A percentile compares a stretch with the other conserved stretches of the same genome.
phyloP scores from a whole-genome alignment of 2,329 filamentous ascomycete genomes.

The Chaetomium sp. region DNA sequence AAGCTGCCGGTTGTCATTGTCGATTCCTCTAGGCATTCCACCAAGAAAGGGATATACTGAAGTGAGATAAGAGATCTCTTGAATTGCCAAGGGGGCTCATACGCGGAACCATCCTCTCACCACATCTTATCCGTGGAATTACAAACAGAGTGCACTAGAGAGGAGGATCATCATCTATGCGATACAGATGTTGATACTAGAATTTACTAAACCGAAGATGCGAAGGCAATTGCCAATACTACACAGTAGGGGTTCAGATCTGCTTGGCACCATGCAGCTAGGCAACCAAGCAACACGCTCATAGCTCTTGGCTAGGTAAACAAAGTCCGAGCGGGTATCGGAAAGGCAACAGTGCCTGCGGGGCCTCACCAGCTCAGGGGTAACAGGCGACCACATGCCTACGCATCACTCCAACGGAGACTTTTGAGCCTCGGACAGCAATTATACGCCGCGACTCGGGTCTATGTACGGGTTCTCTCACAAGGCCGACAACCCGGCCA shows the following conservation, averaged over 20 bases:
- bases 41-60: slow-evolving; percentile 37
- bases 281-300: too few relatives aligned
- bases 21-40: slow-evolving; percentile 34
- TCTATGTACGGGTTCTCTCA: too few relatives aligned
- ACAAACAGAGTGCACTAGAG: too few relatives aligned
- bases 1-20: slow-evolving; percentile 31
- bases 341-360: background rate
- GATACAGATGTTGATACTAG: too few relatives aligned
- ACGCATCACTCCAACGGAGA: background rate
- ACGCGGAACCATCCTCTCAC: slow-evolving; percentile 19
- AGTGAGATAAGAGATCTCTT: slow-evolving; percentile 37
- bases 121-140: slow-evolving; percentile 33
- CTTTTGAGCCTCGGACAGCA: background rate
- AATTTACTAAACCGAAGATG: too few relatives aligned
- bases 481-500: background rate
- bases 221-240: too few relatives aligned
- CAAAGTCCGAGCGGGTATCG: background rate
- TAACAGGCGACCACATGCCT: background rate
- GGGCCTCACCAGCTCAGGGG: background rate
- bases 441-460: too few relatives aligned
- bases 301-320: too few relatives aligned
- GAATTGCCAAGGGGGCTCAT: slow-evolving; percentile 34
- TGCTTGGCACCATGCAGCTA: too few relatives aligned
- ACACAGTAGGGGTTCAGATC: too few relatives aligned
- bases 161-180: too few relatives aligned